A percentile compares a stretch with the other conserved stretches of the same genome.
These are phyloP conservation scores for Xenosphaeropsis pyriputrescens DNA, from an alignment of 2,329 filamentous ascomycete species.

Conservation along the genomic window DNA sequence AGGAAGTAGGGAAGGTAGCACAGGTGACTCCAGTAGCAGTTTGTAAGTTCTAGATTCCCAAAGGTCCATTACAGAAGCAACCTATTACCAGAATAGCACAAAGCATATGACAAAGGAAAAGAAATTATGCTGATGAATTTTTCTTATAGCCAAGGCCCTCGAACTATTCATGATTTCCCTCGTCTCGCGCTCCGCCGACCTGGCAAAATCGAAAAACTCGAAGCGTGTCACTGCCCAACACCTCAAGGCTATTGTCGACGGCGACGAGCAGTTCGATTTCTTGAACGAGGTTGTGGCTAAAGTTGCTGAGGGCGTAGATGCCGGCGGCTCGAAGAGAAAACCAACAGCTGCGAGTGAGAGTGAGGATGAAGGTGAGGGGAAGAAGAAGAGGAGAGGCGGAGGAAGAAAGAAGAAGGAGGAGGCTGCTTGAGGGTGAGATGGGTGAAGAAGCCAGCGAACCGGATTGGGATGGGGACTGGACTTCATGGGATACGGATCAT, in stretches of 20 bases:
- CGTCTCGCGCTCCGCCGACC: constrained; percentile 73
- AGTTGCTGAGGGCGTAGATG: constrained; percentile 41
- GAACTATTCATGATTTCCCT: constrained; percentile 97
- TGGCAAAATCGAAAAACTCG: constrained; percentile 68
- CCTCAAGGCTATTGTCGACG: constrained; percentile 79
- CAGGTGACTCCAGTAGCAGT: constrained; percentile 96
- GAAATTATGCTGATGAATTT: constrained; percentile 1
- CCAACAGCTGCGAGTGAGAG: constrained; percentile 4
- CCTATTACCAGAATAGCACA: too few relatives aligned
- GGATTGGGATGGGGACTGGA: too few relatives aligned
- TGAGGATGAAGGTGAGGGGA: constrained; percentile 11
- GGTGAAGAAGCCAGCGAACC: too few relatives aligned
- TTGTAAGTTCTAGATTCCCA: constrained; percentile 30
- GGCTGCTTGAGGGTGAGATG: too few relatives aligned
- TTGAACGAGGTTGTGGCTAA: constrained; percentile 80
- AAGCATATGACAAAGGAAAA: too few relatives aligned
- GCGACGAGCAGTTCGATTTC: constrained; percentile 90
- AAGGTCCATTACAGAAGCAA: constrained; percentile 1
- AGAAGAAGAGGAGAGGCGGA: constrained; percentile 14
- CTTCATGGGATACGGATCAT: too few relatives aligned
- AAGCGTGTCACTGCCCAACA: constrained; percentile 85
- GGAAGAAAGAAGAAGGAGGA: constrained; percentile 4
- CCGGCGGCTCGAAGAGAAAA: constrained; percentile 12
- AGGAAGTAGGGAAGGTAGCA: constrained; percentile 95
- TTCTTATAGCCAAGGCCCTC: constrained; percentile 61